These are phyloP conservation scores for Aschersonia sp. DNA, from an alignment of 2,329 filamentous ascomycete genomes.

Conservation along the genomic window DNA sequence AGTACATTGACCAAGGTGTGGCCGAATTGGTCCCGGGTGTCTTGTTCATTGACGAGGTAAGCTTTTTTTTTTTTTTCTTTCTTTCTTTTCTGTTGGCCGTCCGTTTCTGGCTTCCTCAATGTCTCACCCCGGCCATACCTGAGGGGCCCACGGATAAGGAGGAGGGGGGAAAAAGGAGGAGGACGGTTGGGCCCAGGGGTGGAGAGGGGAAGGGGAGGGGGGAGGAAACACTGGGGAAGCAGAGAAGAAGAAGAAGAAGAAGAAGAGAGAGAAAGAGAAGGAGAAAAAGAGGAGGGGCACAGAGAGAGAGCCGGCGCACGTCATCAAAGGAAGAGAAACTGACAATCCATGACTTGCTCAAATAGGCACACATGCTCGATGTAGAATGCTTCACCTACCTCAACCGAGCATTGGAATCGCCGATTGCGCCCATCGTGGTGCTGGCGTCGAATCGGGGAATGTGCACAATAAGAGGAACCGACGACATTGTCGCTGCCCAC, in stretches of 20 bases:
- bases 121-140: neutral
- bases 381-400: constrained; percentile 98
- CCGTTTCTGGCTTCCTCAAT: neutral
- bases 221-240: neutral
- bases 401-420: constrained; percentile 91
- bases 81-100: constrained; percentile 1
- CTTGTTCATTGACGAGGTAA: constrained; percentile 94
- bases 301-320: neutral
- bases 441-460: constrained; percentile 93
- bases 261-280: no score
- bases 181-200: neutral
- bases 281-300: no score
- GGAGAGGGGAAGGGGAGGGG: neutral
- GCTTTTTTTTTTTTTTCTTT: constrained; percentile 3
- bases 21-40: constrained; percentile 97
- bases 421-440: constrained; percentile 92
- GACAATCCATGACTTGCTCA: neutral
- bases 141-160: neutral
- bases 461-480: constrained; percentile 79
- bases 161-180: neutral
- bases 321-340: constrained; percentile 3
- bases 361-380: constrained; percentile 95
- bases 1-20: constrained; percentile 96
- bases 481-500: constrained; percentile 72
- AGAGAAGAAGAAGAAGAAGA: no score